phyloP scores from a whole-genome alignment of 2,329 filamentous ascomycete genomes.

The Curvularia lunata region DNA sequence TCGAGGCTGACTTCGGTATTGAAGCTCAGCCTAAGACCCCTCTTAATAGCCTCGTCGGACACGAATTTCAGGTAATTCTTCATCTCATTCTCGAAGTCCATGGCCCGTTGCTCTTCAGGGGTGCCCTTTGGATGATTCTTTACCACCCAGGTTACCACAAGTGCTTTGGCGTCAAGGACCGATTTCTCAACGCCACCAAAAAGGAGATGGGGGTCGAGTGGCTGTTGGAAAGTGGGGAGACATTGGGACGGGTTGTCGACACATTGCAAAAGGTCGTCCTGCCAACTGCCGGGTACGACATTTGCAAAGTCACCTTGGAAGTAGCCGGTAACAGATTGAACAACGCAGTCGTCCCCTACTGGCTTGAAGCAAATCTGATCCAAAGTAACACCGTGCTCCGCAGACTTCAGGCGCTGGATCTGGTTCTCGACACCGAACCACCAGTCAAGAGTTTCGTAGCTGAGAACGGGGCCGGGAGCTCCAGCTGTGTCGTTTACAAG shows the following conservation, averaged over 20 bases:
- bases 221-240: conserved; percentile 86
- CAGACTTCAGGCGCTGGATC: conserved; percentile 73
- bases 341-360: conserved; percentile 83
- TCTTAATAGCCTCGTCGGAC: conserved; percentile 76
- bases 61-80: conserved; percentile 76
- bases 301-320: conserved; percentile 72
- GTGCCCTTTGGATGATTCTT: conserved; percentile 82
- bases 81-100: conserved; percentile 87
- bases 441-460: conserved; percentile 87
- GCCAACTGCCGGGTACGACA: conserved; percentile 73
- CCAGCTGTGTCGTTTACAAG: conserved; percentile 83
- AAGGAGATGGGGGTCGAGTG: conserved; percentile 82
- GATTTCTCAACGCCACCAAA: conserved; percentile 78
- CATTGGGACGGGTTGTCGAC: conserved; percentile 79
- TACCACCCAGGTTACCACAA: conserved; percentile 94
- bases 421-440: conserved; percentile 90
- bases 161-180: conserved; percentile 74
- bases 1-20: conserved; percentile 94
- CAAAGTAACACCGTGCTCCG: conserved; percentile 70
- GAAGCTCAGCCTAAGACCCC: conserved; percentile 88
- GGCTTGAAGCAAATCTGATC: conserved; percentile 95
- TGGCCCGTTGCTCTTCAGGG: conserved; percentile 71
- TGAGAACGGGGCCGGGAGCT: conserved; percentile 77
- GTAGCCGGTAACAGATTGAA: conserved; percentile 91
- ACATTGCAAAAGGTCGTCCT: conserved; percentile 73